These are phyloP conservation scores for Candida arabinofermentans DNA, from an alignment of 805 yeast species.

Conservation along the genomic window DNA sequence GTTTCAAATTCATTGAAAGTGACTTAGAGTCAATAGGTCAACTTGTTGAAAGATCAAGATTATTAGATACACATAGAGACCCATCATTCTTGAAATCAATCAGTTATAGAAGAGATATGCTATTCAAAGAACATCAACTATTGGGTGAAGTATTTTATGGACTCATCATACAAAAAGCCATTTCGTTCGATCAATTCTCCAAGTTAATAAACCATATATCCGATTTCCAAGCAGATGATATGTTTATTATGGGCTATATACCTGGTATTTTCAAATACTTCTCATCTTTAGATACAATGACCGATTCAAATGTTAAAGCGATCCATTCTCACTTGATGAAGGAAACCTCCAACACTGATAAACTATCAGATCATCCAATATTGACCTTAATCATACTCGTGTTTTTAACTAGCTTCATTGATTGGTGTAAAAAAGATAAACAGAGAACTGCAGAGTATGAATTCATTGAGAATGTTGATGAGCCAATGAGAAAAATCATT, in stretches of 20 bases:
- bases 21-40: constrained; percentile 54
- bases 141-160: constrained; percentile 64
- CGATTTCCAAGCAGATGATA: constrained; percentile 54
- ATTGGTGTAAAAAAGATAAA: constrained; percentile 59
- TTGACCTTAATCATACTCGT: constrained; percentile 45
- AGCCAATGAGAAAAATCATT: constrained; percentile 55
- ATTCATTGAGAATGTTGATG: constrained; percentile 43
- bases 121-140: constrained; percentile 64
- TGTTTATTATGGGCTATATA: constrained; percentile 57
- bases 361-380: constrained; percentile 43
- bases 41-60: constrained; percentile 44
- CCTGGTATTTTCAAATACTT: constrained; percentile 53
- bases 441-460: constrained; percentile 43
- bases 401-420: constrained; percentile 55
- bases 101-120: constrained; percentile 56
- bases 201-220: constrained; percentile 43
- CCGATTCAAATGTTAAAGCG: constrained; percentile 35
- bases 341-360: constrained; percentile 36
- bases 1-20: constrained; percentile 56
- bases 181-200: constrained; percentile 32
- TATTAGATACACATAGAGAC: constrained; percentile 47
- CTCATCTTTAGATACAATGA: constrained; percentile 32
- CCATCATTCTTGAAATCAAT: constrained; percentile 44
- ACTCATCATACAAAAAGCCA: constrained; percentile 37
- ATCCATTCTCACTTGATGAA: constrained; percentile 36